phyloP scores from a whole-genome alignment of 2,329 filamentous ascomycete species.

The Thermothelomyces thermophilus region DNA sequence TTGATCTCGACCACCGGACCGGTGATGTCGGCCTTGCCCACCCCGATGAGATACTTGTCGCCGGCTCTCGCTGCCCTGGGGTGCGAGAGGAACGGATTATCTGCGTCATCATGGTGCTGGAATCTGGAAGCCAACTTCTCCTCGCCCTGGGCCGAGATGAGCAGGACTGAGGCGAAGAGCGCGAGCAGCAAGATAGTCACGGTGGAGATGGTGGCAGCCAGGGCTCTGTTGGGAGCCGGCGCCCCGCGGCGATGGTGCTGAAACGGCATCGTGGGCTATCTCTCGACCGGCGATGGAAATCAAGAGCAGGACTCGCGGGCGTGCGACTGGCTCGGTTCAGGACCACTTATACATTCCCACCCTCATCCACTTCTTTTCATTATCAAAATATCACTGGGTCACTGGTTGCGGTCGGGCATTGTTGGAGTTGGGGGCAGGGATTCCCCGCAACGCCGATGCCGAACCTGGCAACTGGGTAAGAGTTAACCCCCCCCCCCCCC shows the following conservation, averaged over 20 bases:
- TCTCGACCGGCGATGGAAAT: neutral
- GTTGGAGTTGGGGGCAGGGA: neutral
- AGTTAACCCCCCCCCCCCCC: too few relatives aligned
- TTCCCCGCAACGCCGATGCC: constrained; percentile 1
- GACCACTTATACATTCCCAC: neutral
- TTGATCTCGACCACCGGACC: constrained; percentile 82
- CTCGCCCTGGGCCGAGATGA: constrained; percentile 7
- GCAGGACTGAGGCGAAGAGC: constrained; percentile 27
- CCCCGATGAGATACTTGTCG: constrained; percentile 44
- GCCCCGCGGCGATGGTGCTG: constrained; percentile 5
- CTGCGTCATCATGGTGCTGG: constrained; percentile 20
- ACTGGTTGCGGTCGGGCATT: neutral
- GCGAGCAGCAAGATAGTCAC: constrained; percentile 33
- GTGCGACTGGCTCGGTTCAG: neutral
- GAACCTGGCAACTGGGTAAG: neutral
- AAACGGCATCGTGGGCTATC: constrained; percentile 9
- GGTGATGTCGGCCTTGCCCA: constrained; percentile 50
- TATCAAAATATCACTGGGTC: neutral
- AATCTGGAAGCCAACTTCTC: constrained; percentile 14
- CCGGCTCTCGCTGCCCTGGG: constrained; percentile 23
- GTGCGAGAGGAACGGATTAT: constrained; percentile 12
- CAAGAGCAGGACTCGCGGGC: neutral
- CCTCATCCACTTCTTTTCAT: too few relatives aligned
- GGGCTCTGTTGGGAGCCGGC: constrained; percentile 7
- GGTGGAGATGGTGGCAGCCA: constrained; percentile 23